phyloP scores from a whole-genome alignment of 495 filamentous ascomycete species.

The Penicillium canescens region DNA sequence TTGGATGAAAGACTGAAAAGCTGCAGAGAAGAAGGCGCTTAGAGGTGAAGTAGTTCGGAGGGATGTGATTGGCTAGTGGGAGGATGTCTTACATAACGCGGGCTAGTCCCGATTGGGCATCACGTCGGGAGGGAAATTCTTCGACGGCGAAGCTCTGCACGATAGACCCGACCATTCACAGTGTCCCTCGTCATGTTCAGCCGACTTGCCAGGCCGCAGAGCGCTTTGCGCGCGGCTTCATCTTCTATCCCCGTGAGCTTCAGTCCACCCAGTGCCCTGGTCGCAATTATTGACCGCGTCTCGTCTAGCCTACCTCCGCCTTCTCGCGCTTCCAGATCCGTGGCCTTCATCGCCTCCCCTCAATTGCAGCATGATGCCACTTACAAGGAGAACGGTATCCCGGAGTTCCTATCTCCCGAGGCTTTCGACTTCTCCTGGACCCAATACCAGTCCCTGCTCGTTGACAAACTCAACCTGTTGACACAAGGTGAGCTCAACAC shows the following conservation, averaged over 20 bases:
- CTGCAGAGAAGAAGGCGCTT: conserved; percentile 26
- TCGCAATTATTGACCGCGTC: conserved; percentile 24
- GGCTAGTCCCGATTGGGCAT: conserved; percentile 31
- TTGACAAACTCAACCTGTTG: conserved; percentile 72
- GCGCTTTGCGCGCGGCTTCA: conserved; percentile 44
- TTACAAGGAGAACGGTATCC: conserved; percentile 60
- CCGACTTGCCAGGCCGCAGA: conserved; percentile 50
- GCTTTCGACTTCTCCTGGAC: conserved; percentile 78
- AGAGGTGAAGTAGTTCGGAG: conserved; percentile 28
- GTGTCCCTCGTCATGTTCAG: conserved; percentile 50
- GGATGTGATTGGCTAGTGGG: conserved; percentile 24
- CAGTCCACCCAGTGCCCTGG: background rate
- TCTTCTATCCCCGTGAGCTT: conserved; percentile 35
- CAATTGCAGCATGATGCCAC: conserved; percentile 53
- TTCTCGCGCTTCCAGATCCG: conserved; percentile 45
- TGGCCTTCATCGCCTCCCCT: conserved; percentile 56
- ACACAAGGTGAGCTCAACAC: conserved; percentile 61
- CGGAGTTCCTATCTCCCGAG: conserved; percentile 62
- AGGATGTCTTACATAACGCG: conserved; percentile 29
- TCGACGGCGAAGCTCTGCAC: conserved; percentile 26
- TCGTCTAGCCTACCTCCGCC: conserved; percentile 38
- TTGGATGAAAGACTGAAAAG: conserved; percentile 4
- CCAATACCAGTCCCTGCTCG: conserved; percentile 71
- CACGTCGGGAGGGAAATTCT: conserved; percentile 39
- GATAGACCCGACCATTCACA: conserved; percentile 14